Evolutionary conservation across 2,329 filamentous ascomycete species (phyloP).

Genomic region (Aspergillus sp.): DNA sequence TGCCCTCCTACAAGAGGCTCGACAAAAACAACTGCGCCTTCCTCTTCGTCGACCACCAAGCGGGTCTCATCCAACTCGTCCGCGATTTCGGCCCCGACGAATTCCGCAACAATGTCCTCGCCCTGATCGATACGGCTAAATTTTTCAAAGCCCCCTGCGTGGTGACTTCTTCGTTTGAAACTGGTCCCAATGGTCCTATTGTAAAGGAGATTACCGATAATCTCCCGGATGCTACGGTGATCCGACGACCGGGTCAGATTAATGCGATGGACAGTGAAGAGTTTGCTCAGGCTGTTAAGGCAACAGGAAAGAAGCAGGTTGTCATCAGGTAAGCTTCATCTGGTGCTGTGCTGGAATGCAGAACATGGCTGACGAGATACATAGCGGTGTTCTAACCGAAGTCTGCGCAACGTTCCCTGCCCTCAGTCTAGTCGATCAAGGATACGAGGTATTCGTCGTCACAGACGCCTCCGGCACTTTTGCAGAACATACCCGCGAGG

Average conservation of each 20-base stretch:
- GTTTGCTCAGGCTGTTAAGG: constrained; percentile 61
- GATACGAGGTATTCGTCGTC: constrained; percentile 71
- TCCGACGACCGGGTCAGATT: constrained; percentile 67
- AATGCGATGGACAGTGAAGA: constrained; percentile 72
- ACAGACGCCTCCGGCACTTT: constrained; percentile 67
- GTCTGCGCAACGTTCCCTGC: constrained; percentile 65
- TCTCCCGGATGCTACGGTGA: constrained; percentile 63
- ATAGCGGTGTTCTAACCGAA: background rate
- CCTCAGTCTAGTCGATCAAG: constrained; percentile 64
- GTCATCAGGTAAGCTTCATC: constrained; percentile 49
- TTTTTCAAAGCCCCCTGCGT: constrained; percentile 65
- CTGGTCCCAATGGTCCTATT: constrained; percentile 66
- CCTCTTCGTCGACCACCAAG: constrained; percentile 29
- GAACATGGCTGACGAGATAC: background rate
- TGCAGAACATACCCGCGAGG: constrained; percentile 44
- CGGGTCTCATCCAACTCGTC: constrained; percentile 39
- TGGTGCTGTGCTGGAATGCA: background rate
- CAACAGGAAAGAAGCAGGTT: constrained; percentile 63
- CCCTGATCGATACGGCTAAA: constrained; percentile 62
- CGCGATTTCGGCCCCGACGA: constrained; percentile 63
- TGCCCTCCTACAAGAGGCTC: background rate
- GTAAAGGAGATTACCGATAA: constrained; percentile 64
- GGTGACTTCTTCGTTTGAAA: constrained; percentile 65
- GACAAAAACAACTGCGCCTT: constrained; percentile 5
- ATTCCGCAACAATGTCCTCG: constrained; percentile 63